Evolutionary conservation across 495 filamentous ascomycete genomes (phyloP), one percentile per base, ranked within the genome.

Genomic region (Daldinia caldariorum): DNA sequence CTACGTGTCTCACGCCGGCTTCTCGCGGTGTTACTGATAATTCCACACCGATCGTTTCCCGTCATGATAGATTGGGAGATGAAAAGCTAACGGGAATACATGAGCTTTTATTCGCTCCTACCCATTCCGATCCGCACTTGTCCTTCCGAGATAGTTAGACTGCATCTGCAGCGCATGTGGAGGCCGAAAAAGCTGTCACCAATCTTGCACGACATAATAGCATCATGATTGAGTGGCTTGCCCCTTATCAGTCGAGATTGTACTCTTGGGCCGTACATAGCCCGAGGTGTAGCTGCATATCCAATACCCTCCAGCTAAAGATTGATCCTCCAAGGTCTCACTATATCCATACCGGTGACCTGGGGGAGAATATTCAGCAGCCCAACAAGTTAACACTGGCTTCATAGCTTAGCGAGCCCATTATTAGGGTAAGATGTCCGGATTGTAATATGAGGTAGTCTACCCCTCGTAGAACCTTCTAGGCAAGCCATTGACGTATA

Each of bases 401-500:
- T 47, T 47, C 43, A 16, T 13, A 8, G 43, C 10, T 20, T 22
- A 47, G 9, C 8, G 22, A 22, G 43, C 20, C 18, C 20, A 22
- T 47, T 22, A 26, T 31, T 53, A 32, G 50, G 26, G 26, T 53
- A 47, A 47, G 18, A 47, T 47, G 18, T n/a, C 8, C 9, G 10
- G 18, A 47, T 8, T 18, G 18, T 22, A 47, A 47, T 18, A 47
- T 32, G 53, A 35, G 10, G n/a, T 32, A 56, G 31, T n/a, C 14
- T 20, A 16, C 53, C 37, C 10, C 26, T 47, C 16, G n/a, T 14
- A 56, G 16, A 10, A 8, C 53, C 86, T 5, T 75, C 84, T 1
- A 84, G 85, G 5, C 69, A 85, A n/a, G 82, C 85, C 0, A 82
- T 83, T 2, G 79, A 18, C 83, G 84, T 69, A 76, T 88, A 20